Evolutionary conservation across 2,329 filamentous ascomycete genomes (phyloP), one percentile per base, ranked within the genome.

Genomic region (Cladophialophora yegresii): DNA sequence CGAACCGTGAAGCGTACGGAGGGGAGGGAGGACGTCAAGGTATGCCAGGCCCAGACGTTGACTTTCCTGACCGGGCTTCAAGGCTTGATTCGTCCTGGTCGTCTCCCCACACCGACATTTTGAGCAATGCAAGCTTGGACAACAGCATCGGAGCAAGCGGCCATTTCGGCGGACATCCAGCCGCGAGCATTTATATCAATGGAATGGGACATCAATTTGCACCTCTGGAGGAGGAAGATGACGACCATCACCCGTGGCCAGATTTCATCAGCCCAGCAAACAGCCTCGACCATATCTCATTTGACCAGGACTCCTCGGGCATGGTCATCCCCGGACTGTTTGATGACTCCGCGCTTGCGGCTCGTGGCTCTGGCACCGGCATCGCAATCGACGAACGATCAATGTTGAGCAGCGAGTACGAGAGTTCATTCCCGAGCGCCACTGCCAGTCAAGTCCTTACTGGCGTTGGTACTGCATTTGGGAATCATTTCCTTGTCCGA

Each of bases 301-400:
- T 49, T 22, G 55, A 33, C 20, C 57, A 56, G 22, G 59, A 66
- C 47, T 63, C 64, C 23, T 66, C 64, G 7, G 56, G 57, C 33
- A 66, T 66, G 64, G 49, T 66, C 40, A 32, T 56, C 6, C 33
- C 54, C 3, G 64, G 58, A 28, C 55, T 66, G 45, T 45, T 57
- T 3, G 45, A 54, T 36, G 61, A 58, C 53, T 63, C 56, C 12
- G n/a, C 59, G 26, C 47, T 57, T 30, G 36, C 47, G 8, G 28
- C 28, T n/a, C 51, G 26, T 33, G 56, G 57, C 16, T 32, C 54
- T 13, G 56, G 57, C 22, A 23, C 12, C 33, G 58, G 45, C 49
- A 47, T 22, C 28, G 58, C 33, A 36, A 47, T 22, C 30, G 61
- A 32, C 22, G 60, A 63, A 12, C 13, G 53, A 20, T 63, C 64